Evolutionary conservation across 2,329 filamentous ascomycete species (phyloP).

Genomic region (Diaporthe sp.): DNA sequence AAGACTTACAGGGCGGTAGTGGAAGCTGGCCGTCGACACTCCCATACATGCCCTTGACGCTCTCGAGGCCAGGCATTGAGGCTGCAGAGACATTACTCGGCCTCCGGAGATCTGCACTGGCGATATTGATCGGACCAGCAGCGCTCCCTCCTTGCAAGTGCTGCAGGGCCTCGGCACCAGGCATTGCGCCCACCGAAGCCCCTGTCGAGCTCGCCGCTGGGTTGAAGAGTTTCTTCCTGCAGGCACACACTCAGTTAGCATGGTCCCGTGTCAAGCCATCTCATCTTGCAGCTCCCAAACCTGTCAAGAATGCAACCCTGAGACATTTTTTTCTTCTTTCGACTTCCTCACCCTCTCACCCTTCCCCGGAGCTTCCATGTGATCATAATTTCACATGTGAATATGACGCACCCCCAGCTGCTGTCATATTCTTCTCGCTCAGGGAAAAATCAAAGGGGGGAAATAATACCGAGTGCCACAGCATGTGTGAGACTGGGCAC

Average conservation of each 20-base stretch:
- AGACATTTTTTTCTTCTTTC: constrained; percentile 5
- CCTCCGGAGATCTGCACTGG: constrained; percentile 55
- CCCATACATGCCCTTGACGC: constrained; percentile 38
- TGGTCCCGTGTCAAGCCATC: constrained; percentile 24
- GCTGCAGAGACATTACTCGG: constrained; percentile 50
- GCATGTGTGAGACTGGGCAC: constrained; percentile 2
- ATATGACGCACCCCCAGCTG: constrained; percentile 27
- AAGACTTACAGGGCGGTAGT: constrained; percentile 63
- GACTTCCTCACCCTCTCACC: not conserved
- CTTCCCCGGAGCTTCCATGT: constrained; percentile 35
- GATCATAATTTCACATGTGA: constrained; percentile 43
- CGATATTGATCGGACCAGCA: constrained; percentile 53
- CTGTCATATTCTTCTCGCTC: constrained; percentile 16
- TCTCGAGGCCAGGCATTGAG: constrained; percentile 44
- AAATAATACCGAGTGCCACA: not conserved
- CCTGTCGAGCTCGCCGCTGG: constrained; percentile 48
- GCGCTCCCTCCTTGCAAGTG: constrained; percentile 51
- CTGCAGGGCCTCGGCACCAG: constrained; percentile 59
- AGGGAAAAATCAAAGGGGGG: not conserved
- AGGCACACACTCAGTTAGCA: constrained; percentile 27
- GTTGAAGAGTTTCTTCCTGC: constrained; percentile 60
- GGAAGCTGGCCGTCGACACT: constrained; percentile 58
- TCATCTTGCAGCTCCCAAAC: constrained; percentile 16
- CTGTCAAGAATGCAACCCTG: constrained; percentile 27
- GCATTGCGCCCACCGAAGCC: constrained; percentile 48